Percentiles rank a stretch among this genome's conserved stretches.
phyloP scores from a whole-genome alignment of 2,329 filamentous ascomycete species.

The Aspergillus proliferans region DNA sequence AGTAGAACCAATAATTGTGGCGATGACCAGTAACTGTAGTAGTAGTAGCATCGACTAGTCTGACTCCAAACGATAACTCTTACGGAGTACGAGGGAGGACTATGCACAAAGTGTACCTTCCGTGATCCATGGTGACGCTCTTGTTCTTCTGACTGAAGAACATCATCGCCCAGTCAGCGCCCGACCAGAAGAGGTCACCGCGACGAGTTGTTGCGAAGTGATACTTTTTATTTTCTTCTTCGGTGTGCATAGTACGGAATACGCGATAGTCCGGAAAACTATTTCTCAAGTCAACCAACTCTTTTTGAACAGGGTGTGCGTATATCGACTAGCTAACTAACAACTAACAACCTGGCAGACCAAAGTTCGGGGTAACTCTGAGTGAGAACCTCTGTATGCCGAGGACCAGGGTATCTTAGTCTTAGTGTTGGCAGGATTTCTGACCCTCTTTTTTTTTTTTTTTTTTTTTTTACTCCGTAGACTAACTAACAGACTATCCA shows the following conservation, averaged over 20 bases:
- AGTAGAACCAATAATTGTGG: background rate
- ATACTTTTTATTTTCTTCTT: background rate
- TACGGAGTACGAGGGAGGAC: too few species aligned
- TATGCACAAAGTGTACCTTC: too few species aligned
- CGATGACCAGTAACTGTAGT: background rate
- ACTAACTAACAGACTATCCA: background rate
- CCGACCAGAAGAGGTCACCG: background rate
- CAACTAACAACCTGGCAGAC: too few species aligned
- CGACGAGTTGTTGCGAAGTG: background rate
- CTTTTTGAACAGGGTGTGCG: too few species aligned
- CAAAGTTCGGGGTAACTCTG: too few species aligned
- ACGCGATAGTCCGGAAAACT: background rate
- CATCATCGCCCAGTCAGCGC: background rate
- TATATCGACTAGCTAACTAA: too few species aligned
- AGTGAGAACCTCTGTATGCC: too few species aligned
- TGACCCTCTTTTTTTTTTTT: background rate
- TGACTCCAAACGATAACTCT: too few species aligned
- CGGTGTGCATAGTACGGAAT: background rate
- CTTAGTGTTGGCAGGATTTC: background rate
- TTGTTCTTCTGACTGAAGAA: background rate
- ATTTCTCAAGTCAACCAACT: background rate
- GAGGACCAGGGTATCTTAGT: too few species aligned
- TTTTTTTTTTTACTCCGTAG: background rate
- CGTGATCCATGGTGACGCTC: too few species aligned
- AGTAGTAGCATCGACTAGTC: too few species aligned